Evolutionary conservation across 768 basidiomycete genomes (phyloP), one percentile per base, ranked within the genome.

Genomic region (Tremella fuciformis): DNA sequence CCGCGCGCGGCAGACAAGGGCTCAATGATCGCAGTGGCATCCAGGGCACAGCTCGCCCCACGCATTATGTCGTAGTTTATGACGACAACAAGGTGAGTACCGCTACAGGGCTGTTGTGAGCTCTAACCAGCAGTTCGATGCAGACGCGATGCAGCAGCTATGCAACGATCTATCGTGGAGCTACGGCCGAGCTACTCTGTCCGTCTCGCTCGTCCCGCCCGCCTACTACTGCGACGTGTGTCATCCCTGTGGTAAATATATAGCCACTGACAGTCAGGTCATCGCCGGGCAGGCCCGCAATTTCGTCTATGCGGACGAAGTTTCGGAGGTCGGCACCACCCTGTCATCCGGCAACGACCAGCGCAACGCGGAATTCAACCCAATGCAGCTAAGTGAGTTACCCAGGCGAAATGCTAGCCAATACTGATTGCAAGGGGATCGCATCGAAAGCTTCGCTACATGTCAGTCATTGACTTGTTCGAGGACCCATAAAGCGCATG

Each of bases 181-280:
- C 0, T 72, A 69, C 51, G 60, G 62, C 8, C 65, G 70, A 13
- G 67, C 67, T 1, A 69, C 67, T 22, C 63, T 66, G 16, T 63
- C 70, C n/a, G 70, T 72, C 54, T 69, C 67, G 57, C 51, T 64
- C 19, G 55, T 65, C 29, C 67, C 67, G 4, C 57, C 62, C 16
- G 64, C 67, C 1, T 69, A 65, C 58, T 63, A 65, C 29, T 57
- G 63, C 25, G 66, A 65, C 49, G 63, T 65, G 29, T 60, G 63
- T 65, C 13, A 8, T 4, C 9, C 18, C 25, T 1, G 1, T 8
- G 1, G 2, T 42, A 13, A 21, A n/a, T 25, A 6, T 16, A 42
- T 8, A 61, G 38, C 41, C 51, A 46, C 26, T 40, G 18, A 58
- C n/a, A 13, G 7, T 8, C 29, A 65, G 55, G 63, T 67, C 47